These are phyloP conservation scores for Irpex sp. DNA, from an alignment of 1,284 basidiomycete genomes.

Conservation along the genomic window DNA sequence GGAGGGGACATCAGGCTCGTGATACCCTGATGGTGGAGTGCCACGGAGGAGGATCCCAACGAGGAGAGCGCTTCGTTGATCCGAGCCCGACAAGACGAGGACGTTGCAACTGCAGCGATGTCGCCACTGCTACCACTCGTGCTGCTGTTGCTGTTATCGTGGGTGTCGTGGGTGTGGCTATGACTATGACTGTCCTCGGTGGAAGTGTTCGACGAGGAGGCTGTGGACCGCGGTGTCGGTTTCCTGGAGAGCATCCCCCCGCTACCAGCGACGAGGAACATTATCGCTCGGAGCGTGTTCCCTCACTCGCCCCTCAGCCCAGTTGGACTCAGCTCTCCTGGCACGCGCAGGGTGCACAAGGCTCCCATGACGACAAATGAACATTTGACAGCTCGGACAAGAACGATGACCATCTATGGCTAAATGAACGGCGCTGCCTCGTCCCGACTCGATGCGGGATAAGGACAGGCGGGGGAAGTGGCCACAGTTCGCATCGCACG, in stretches of 20 bases:
- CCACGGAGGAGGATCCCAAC: not conserved
- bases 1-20: not conserved
- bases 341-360: not conserved
- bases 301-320: not conserved
- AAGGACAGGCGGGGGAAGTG: not conserved
- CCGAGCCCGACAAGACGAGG: not conserved
- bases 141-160: not conserved
- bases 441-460: not conserved
- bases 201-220: not conserved
- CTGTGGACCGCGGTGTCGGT: not conserved
- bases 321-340: not conserved
- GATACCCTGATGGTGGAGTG: not conserved
- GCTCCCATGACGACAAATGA: conserved; percentile 2
- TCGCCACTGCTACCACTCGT: not conserved
- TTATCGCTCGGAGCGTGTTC: not conserved
- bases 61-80: not conserved
- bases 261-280: not conserved
- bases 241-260: not conserved
- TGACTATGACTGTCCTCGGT: not conserved
- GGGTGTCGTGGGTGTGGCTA: not conserved
- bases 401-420: conserved; percentile 1
- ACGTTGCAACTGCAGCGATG: not conserved
- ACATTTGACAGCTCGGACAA: conserved; percentile 3
- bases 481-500: not conserved
- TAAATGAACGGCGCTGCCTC: not conserved